Base-by-base conservation (phyloP, 768 basidiomycete species). In the Rhodotorula kratochvilovae region DNA sequence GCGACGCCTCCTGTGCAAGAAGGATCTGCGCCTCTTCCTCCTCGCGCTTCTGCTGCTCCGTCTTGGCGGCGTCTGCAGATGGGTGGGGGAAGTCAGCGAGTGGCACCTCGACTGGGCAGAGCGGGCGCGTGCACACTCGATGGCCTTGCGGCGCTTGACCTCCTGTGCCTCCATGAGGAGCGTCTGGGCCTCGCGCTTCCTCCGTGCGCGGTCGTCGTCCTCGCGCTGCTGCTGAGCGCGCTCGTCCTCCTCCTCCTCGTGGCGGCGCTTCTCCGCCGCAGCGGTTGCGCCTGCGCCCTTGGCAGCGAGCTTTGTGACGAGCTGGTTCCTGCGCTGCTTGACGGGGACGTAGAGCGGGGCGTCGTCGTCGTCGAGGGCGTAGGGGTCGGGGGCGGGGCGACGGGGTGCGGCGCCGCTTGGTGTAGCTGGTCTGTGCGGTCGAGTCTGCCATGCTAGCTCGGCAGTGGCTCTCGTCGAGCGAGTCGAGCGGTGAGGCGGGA, bases 81-180 rank as follows among this genome's bases (percentile, higher is more conserved):
- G 61, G 56, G 39, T n/a, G n/a, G 48, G 10, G 23, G 35, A 59
- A 15, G 57, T 46, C 58, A 67, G 66, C 27, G 16, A 10, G 36
- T 25, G 27, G 56, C 21, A 21, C 42, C 39, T 3, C 35, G 23
- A 27, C 19, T 25, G 7, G 8, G 36, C 27, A 57, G 27, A 21
- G 43, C 35, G 27, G 8, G 6, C 3, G 25, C 82, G 57, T 78
- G 51, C 64, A 91, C 92, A 90, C 82, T 95, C 90, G 64, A 84
- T 85, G 8, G 89, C 91, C 81, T 89, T 91, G 80, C 84, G 84
- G 35, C 85, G 84, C 78, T 95, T 92, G 43, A 98, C 94, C 78
- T 98, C 95, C 81, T 97, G 92, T 2, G 96, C 96, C 79, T 96
- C 93, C 77, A 92, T 80, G 61, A 99, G 82, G 59, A 99, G 81